These are phyloP conservation scores for Chlorella ohadii DNA, from an alignment of 139 green algal species.

Conservation along the genomic window DNA sequence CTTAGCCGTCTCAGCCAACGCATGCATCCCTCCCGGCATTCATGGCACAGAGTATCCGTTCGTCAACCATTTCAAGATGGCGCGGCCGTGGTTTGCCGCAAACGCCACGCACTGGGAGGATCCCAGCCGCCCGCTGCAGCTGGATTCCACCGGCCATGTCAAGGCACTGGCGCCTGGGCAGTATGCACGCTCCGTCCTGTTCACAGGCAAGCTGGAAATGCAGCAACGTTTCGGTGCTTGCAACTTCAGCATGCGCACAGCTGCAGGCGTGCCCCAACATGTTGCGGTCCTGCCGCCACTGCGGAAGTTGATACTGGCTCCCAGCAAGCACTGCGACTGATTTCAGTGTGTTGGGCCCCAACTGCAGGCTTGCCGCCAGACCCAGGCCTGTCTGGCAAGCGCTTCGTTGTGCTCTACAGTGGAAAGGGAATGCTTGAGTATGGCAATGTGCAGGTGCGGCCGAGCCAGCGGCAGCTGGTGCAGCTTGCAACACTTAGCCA, in stretches of 20 bases:
- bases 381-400: background rate
- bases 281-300: too few species aligned
- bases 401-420: background rate
- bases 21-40: too few species aligned
- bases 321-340: too few species aligned
- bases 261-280: too few species aligned
- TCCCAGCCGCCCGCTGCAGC: background rate
- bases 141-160: background rate
- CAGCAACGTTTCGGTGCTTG: too few species aligned
- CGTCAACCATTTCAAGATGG: background rate
- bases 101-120: background rate
- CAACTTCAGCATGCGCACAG: too few species aligned
- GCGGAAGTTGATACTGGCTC: too few species aligned
- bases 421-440: background rate
- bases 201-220: background rate
- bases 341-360: too few species aligned
- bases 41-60: background rate
- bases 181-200: background rate
- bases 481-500: too few species aligned
- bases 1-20: too few species aligned
- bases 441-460: constrained; percentile 1
- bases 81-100: background rate
- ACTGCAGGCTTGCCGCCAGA: background rate
- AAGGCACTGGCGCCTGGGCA: background rate
- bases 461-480: too few species aligned